phyloP scores from a whole-genome alignment of 306 rosid genomes.

The Dryas alaskensis region DNA sequence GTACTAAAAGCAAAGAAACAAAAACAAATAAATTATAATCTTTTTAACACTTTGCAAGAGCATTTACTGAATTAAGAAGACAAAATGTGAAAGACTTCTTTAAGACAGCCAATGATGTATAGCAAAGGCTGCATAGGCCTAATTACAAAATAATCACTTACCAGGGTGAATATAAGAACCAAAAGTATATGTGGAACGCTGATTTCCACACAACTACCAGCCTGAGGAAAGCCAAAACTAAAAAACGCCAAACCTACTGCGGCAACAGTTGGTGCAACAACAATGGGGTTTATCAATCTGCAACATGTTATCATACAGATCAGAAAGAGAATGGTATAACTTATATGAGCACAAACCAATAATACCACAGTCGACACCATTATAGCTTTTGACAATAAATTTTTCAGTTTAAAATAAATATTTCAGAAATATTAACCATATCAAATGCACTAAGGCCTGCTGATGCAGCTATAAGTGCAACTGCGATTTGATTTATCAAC shows the following conservation, averaged over 20 bases:
- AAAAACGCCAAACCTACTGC: conserved; percentile 95
- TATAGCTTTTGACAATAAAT: not conserved
- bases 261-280: conserved; percentile 96
- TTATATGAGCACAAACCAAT: not conserved
- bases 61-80: conserved; percentile 24
- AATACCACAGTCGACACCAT: not conserved
- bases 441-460: not conserved
- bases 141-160: conserved; percentile 32
- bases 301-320: conserved; percentile 19
- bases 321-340: not conserved
- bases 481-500: not conserved
- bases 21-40: conserved; percentile 17
- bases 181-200: conserved; percentile 76
- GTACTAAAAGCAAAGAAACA: conserved; percentile 47
- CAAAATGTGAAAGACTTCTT: conserved; percentile 1
- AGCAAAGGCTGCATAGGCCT: conserved; percentile 3
- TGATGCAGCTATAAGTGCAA: not conserved
- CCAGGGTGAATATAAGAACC: conserved; percentile 76
- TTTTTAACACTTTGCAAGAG: conserved; percentile 15
- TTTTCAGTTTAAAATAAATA: not conserved
- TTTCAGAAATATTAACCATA: not conserved
- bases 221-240: conserved; percentile 93
- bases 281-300: conserved; percentile 85
- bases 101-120: not conserved
- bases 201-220: conserved; percentile 87